These are phyloP conservation scores for Flagelloscypha sp. DNA, from an alignment of 768 basidiomycete species.

Conservation along the genomic window DNA sequence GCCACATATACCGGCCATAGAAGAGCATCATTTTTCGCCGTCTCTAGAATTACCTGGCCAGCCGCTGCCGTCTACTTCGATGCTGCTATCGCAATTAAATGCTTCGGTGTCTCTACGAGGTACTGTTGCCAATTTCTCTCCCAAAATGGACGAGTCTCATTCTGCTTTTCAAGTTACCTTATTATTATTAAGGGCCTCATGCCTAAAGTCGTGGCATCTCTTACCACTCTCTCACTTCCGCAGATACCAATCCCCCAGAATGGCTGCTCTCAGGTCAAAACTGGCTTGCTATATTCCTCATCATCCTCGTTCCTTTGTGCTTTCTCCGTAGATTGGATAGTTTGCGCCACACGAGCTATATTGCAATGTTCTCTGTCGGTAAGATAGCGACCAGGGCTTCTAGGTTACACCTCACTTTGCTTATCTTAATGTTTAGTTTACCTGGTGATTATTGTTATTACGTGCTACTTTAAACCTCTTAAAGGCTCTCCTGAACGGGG, in stretches of 20 bases:
- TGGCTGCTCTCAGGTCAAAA: conserved; percentile 72
- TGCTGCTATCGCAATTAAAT: conserved; percentile 90
- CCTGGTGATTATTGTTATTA: conserved; percentile 70
- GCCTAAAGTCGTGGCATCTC: conserved; percentile 79
- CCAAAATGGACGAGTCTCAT: conserved; percentile 2
- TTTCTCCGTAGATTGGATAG: conserved; percentile 82
- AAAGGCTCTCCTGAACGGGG: conserved; percentile 56
- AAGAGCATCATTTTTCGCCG: conserved; percentile 73
- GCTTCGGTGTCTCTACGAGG: conserved; percentile 94
- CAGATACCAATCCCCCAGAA: conserved; percentile 53
- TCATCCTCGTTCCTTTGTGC: conserved; percentile 67
- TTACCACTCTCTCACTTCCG: conserved; percentile 75
- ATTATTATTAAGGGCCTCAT: conserved; percentile 91
- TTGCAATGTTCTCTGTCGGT: conserved; percentile 88
- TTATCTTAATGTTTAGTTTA: conserved; percentile 45
- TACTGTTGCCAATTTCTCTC: conserved; percentile 25
- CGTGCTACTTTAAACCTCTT: conserved; percentile 70
- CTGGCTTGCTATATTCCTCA: conserved; percentile 79
- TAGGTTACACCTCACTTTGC: background rate
- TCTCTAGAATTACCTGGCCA: conserved; percentile 84
- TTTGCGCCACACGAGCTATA: conserved; percentile 83
- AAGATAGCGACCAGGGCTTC: conserved; percentile 23
- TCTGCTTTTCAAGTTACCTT: conserved; percentile 48
- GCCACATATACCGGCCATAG: conserved; percentile 71
- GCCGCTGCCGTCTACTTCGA: conserved; percentile 84